These are phyloP conservation scores for Senna tora DNA, from an alignment of 306 rosid species.

Conservation along the genomic window DNA sequence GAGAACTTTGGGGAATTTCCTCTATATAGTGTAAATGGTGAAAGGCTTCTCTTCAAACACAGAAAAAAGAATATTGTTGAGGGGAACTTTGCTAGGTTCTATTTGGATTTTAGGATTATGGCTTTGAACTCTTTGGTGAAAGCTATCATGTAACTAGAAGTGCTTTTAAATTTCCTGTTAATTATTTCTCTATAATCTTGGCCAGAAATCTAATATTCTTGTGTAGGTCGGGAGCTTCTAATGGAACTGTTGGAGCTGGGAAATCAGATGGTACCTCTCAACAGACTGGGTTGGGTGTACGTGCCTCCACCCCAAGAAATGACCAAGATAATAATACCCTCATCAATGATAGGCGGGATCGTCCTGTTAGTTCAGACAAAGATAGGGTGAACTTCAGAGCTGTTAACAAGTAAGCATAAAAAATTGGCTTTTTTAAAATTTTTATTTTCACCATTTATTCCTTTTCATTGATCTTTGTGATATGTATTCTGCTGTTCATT, in stretches of 20 bases:
- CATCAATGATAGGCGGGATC: slow-evolving; percentile 77
- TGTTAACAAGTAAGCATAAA: slow-evolving; percentile 73
- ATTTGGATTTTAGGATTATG: slow-evolving; percentile 31
- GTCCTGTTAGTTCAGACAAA: slow-evolving; percentile 77
- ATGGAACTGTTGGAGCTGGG: slow-evolving; percentile 77
- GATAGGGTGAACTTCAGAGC: slow-evolving; percentile 81
- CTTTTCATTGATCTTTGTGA: slow-evolving; percentile 21
- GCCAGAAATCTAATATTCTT: slow-evolving; percentile 36
- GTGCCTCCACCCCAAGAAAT: slow-evolving; percentile 75
- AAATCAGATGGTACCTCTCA: slow-evolving; percentile 78
- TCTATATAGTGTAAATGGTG: slow-evolving; percentile 14
- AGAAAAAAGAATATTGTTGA: slow-evolving; percentile 18
- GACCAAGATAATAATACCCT: slow-evolving; percentile 76
- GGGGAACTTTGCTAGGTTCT: slow-evolving; percentile 34
- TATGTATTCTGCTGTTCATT: slow-evolving; percentile 31
- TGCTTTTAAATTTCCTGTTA: slow-evolving; percentile 20
- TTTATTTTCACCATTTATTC: slow-evolving; percentile 31
- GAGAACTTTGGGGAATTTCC: slow-evolving; percentile 1
- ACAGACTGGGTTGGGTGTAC: slow-evolving; percentile 78
- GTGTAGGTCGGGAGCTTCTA: slow-evolving; percentile 72
- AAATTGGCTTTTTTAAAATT: slow-evolving; percentile 28
- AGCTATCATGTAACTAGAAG: slow-evolving; percentile 18
- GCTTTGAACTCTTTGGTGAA: slow-evolving; percentile 27
- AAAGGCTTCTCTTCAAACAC: slow-evolving; percentile 25
- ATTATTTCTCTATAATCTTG: slow-evolving; percentile 34